Evolutionary conservation across 148 eudicot genomes (phyloP), one percentile per base, ranked within the genome.

Genomic region (Diospyros lotus): DNA sequence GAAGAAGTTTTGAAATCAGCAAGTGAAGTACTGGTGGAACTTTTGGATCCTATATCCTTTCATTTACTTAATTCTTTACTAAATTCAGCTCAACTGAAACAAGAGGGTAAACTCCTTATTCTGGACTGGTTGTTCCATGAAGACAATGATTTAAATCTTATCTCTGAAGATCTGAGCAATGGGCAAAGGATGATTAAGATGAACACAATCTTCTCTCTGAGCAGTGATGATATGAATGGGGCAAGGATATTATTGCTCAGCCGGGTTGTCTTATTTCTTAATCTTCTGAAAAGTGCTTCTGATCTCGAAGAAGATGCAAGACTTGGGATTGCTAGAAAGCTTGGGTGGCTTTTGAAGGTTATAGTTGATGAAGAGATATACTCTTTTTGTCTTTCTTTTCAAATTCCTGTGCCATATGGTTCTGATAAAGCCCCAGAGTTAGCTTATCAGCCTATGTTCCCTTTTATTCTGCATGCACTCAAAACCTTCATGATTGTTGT

Each of bases 31-130:
- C 66, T 89, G 83, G 87, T 77, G 67, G 97, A 92, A 69, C 90
- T 85, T 68, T 74, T 95, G 85, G 96, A 88, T 78, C 96, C 94
- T 67, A 86, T 89, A 41, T 87, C 88, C 62, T 80, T 89, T 60
- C 91, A 92, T 73, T 82, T 92, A 72, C 91, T 90, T 43, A 95
- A 86, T 79, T 89, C 93, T 75, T 77, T 95, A 64, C 54, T 95
- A 64, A 95, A 85, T 80, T 89, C 92, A 14, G 80, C 88, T 71
- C 87, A 90, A 82, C 51, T 92, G 61, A 80, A 75, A 66, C 78
- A 79, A 61, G 84, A 83, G 58, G 83, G 82, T 58, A 94, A 90
- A 82, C 80, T 86, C 61, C 82, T 82, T 64, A 81, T 94, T 76
- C 83, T 94, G 68, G 88, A 90, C 67, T 86, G 96, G 88, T 73